A percentile compares a stretch with the other conserved stretches of the same genome.
These are phyloP conservation scores for Rhamnella rubrinervis DNA, from an alignment of 331 rosid genomes.

Conservation along the genomic window DNA sequence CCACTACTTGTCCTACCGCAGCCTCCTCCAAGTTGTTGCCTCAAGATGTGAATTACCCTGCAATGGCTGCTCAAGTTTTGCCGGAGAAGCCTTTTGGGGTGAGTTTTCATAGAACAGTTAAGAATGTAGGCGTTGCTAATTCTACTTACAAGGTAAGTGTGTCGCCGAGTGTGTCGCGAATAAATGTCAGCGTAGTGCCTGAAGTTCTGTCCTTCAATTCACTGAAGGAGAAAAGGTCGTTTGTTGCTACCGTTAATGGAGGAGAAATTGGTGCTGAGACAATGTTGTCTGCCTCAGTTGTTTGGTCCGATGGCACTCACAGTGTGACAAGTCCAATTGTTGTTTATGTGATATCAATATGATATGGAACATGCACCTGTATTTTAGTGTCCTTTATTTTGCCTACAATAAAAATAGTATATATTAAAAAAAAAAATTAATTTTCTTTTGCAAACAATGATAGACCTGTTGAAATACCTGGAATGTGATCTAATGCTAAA, in stretches of 20 bases:
- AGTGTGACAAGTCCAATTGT: slow-evolving; percentile 36
- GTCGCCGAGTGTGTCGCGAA: not conserved
- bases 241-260: slow-evolving; percentile 12
- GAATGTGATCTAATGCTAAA: too few species aligned
- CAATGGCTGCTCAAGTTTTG: not conserved
- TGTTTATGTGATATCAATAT: not conserved
- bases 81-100: slow-evolving; percentile 7
- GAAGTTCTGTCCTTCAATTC: slow-evolving; percentile 19
- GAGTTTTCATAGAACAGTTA: slow-evolving; percentile 27
- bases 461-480: too few species aligned
- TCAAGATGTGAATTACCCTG: slow-evolving; percentile 34
- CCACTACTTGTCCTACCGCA: slow-evolving; percentile 10
- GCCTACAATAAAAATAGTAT: too few species aligned
- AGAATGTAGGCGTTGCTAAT: slow-evolving; percentile 33
- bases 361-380: not conserved
- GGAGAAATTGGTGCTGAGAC: not conserved
- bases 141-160: slow-evolving; percentile 24
- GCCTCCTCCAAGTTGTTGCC: not conserved
- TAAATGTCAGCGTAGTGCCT: slow-evolving; percentile 13
- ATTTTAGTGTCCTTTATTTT: too few species aligned
- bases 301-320: slow-evolving; percentile 36
- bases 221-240: slow-evolving; percentile 12
- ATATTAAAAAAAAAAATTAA: too few species aligned
- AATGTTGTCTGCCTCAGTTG: slow-evolving; percentile 15
- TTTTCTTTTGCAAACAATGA: too few species aligned